Evolutionary conservation across 345 rosid genomes (phyloP), one percentile per base, ranked within the genome.

Genomic region (Melastoma malabathricum): DNA sequence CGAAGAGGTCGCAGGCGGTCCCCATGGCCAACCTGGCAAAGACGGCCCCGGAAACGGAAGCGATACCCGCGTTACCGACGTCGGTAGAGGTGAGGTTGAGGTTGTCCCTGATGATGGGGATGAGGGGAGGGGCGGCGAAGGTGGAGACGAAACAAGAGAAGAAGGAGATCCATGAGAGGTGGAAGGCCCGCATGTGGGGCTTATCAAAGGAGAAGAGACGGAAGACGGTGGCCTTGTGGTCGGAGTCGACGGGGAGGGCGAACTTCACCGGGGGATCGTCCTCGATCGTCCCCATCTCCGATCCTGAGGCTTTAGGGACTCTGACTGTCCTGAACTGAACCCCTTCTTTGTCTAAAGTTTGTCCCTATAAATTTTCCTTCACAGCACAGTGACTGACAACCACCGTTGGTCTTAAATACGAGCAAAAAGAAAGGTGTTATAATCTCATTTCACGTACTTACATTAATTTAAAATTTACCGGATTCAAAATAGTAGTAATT

Each of bases 141-240:
- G 84, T 78, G 57, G 97, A 84, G 14, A 89, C 89, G 41, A 89
- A 89, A 44, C 95, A 84, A 15, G 92, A 46, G 51, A 89, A 82
- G 73, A 84, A 89, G 17, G 92, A 87, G 1, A 84, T 44, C 97
- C 97, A 89, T 1, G 95, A 82, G 27, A 89, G 79, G 53, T 89
- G 92, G 56, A 89, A 84, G 19, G 97, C 83, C 52, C 86, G 59
- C 97, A 84, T 89, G 65, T 89, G 97, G 3, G 95, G 95, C 19
- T 60, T 76, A 8, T 89, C 80, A 2, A 62, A n/a, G 3, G 97
- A 89, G 58, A 80, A 75, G 19, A 84, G 56, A 0, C 80, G 75
- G 66, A 89, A 82, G 45, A 68, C 79, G 19, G 83, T 84, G 9
- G 97, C 76, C 52, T 82, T 89, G 73, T 82, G 81, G 25, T 84